Evolutionary conservation across 176 grass and related monocot genomes (phyloP), one percentile per base, ranked within the genome.

Genomic region (Carex myosuroides): DNA sequence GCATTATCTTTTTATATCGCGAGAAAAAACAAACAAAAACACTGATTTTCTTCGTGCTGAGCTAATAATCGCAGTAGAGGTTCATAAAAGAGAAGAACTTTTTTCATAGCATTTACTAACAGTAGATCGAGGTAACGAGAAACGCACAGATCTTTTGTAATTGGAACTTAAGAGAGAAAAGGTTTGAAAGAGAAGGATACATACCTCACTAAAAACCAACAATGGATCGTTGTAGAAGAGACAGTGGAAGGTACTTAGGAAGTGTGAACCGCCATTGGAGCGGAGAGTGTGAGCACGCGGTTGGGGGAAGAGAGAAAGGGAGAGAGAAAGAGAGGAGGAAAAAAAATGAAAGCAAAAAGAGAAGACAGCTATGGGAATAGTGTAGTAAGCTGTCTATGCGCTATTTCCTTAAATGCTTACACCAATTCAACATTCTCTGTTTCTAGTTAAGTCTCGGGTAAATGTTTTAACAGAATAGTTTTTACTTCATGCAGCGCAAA

Each of bases 261-360:
- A 79, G 55, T 30, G 10, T 12, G 18, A 35, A 77, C 7, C 54
- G 79, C 80, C 86, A 64, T 76, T 4, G 57, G 41, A 83, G 76
- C 63, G 48, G 59, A 41, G 39, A 67, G 85, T 58, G 72, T 37
- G 61, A 68, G 81, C 81, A 83, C 81, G 81, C 79, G 79, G 60
- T 56, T 53, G 18, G 18, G 26, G 7, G 52, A 3, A 6, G 54
- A 64, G 55, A 53, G 48, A 30, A 12, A 68, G 13, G 13, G 57
- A 62, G 57, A 66, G 8, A 70, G 37, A 37, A 20, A 30, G 2
- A 68, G 1, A 33, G 39, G 4, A 54, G 24, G 79, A 0, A 70
- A 7, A 83, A 57, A 52, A 44, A 24, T 29, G 30, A 68, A 52
- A 46, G 33, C 8, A 10, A 35, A 32, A 39, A 41, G 84, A 80